phyloP scores from a whole-genome alignment of 2,329 filamentous ascomycete species.

The Dissoconium aciculare region DNA sequence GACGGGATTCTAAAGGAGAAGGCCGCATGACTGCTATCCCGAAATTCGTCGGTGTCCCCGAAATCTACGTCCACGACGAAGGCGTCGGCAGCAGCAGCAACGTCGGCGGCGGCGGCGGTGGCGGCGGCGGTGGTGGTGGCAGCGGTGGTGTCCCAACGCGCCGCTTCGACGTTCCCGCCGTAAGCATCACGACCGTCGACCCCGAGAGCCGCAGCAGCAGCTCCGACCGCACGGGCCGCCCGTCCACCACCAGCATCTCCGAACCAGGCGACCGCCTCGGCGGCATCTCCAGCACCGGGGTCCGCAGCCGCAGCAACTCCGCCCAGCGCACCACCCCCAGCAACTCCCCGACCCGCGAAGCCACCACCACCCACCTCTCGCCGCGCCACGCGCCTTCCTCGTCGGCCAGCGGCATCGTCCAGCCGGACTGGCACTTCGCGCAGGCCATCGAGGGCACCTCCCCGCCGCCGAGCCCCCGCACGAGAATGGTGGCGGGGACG shows the following conservation, averaged over 20 bases:
- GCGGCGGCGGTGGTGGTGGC: slow-evolving; percentile 12
- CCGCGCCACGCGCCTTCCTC: slow-evolving; percentile 14
- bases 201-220: too few species aligned
- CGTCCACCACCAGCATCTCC: slow-evolving; percentile 6
- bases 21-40: slow-evolving; percentile 66
- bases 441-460: slow-evolving; percentile 26
- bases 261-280: neutral
- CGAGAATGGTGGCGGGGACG: slow-evolving; percentile 3
- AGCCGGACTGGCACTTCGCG: slow-evolving; percentile 34
- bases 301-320: slow-evolving; percentile 17
- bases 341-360: slow-evolving; percentile 11
- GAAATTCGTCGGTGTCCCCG: slow-evolving; percentile 68
- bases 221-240: slow-evolving; percentile 2
- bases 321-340: slow-evolving; percentile 18
- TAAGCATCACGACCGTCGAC: slow-evolving; percentile 21
- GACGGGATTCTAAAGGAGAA: slow-evolving; percentile 55
- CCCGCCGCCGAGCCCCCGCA: slow-evolving; percentile 16
- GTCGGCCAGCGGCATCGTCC: slow-evolving; percentile 17
- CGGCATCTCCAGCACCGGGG: slow-evolving; percentile 1
- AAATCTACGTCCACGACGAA: slow-evolving; percentile 79
- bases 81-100: slow-evolving; percentile 31
- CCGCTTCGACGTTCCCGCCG: slow-evolving; percentile 17
- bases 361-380: slow-evolving; percentile 10
- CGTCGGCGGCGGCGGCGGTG: slow-evolving; percentile 17
- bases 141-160: neutral